A percentile compares a stretch with the other conserved stretches of the same genome.
Evolutionary conservation across 306 rosid genomes (phyloP).

Genomic region (Alnus rubra): DNA sequence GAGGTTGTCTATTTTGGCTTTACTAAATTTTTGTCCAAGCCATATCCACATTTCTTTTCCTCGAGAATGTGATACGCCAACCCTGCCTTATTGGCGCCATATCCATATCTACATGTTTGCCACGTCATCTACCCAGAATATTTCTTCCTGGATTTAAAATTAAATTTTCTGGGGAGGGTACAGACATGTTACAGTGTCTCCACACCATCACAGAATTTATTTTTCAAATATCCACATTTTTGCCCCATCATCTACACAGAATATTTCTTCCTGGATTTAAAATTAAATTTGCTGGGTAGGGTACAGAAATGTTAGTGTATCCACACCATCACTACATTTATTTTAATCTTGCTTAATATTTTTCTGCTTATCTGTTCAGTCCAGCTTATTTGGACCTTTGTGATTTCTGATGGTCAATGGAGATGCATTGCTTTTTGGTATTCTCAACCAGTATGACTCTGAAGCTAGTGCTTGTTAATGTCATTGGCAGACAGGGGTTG

Average conservation of each 20-base stretch:
- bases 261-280: not conserved
- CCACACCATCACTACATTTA: not conserved
- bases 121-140: not conserved
- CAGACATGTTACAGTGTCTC: not conserved
- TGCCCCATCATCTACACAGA: not conserved
- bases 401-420: conserved; percentile 1
- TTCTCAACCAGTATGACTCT: conserved; percentile 19
- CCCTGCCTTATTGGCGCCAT: not conserved
- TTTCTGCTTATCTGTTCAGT: not conserved
- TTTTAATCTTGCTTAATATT: not conserved
- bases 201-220: not conserved
- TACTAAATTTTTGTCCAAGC: not conserved
- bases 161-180: not conserved
- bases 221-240: not conserved
- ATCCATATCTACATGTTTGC: not conserved
- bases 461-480: conserved; percentile 26
- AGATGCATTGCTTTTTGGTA: conserved; percentile 1
- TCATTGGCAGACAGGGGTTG: conserved; percentile 79
- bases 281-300: not conserved
- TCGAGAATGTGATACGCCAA: not conserved
- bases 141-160: not conserved
- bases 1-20: not conserved
- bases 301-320: not conserved
- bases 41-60: not conserved
- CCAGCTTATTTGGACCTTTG: conserved; percentile 1